Base-by-base conservation (phyloP, 345 rosid species). In the Firmiana major region DNA sequence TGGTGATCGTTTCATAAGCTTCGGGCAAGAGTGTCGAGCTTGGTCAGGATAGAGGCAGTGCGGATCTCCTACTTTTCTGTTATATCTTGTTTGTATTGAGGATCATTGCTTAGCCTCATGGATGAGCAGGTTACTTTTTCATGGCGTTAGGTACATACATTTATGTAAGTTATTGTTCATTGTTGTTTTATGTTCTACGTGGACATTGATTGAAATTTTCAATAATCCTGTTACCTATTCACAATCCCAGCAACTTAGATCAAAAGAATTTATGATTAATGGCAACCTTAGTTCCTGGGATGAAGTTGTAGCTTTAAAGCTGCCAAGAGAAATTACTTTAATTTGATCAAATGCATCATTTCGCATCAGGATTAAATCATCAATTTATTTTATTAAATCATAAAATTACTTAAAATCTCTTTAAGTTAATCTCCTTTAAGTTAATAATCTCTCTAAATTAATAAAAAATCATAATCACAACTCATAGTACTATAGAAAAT, bases 131-230 rank as follows among this genome's bases (percentile, higher is more conserved):
- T 69, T 69, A 53, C 21, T 11, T 16, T 22, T 6, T 24, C 72
- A 66, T 67, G 72, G 72, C 2, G 11, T 67, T 68, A 15, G 51
- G 11, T n/a, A 40, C 26, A 24, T n/a, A n/a, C 22, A 34, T 22
- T 10, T 66, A 67, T 45, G 54, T 67, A 67, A 67, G 73, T 69
- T 69, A 69, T 24, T 28, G 40, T 69, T 69, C 40, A 48, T 24
- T 69, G 40, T 46, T 46, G 73, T 46, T 26, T 26, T 40, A 48
- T 48, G 42, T 48, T 69, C 58, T 22, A 24, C 46, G 21, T 22
- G 38, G 13, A 67, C 3, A 68, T 45, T 45, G 55, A 15, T 68
- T 42, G 19, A 21, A 42, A 42, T 43, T 66, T 66, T 67, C 53
- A 67, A 43, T 21, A 21, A 66, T 66, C 2, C 71, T 16, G 7